These are phyloP conservation scores for Linnemannia elongata DNA, from an alignment of 192 early-diverging fungal genomes.

Conservation along the genomic window DNA sequence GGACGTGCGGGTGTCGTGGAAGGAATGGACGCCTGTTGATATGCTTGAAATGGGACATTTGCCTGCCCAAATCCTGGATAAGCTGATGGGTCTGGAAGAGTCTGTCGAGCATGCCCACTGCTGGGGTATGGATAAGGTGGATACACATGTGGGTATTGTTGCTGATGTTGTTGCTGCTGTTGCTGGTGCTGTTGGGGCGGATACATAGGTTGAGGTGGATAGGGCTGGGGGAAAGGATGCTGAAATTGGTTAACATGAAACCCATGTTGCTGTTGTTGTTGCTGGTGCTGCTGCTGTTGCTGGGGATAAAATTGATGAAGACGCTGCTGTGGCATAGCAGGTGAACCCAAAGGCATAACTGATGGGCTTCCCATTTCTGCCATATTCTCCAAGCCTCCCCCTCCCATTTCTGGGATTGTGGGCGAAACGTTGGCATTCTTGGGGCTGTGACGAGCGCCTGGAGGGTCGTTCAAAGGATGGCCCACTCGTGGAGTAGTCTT, in stretches of 20 bases:
- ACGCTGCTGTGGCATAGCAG: not conserved
- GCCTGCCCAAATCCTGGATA: not conserved
- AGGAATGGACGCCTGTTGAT: not conserved
- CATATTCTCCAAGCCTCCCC: not conserved
- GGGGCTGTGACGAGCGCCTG: constrained; percentile 6
- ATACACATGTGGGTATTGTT: constrained; percentile 12
- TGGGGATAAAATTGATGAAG: not conserved
- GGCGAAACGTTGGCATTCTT: not conserved
- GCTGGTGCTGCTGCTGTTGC: not conserved
- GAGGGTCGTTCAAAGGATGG: not conserved
- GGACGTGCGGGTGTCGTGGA: not conserved
- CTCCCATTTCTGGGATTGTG: constrained; percentile 11
- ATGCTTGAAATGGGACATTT: not conserved
- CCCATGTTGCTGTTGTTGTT: not conserved
- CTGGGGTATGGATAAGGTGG: constrained; percentile 6
- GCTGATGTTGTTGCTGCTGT: constrained; percentile 7
- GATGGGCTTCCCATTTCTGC: constrained; percentile 20
- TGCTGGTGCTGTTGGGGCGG: not conserved
- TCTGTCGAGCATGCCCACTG: not conserved
- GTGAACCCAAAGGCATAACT: not conserved
- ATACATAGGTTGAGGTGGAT: constrained; percentile 1
- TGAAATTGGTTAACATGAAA: not conserved
- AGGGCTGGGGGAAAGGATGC: not conserved
- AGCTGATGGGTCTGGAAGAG: not conserved
- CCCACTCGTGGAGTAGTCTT: not conserved